A percentile compares a stretch with the other conserved stretches of the same genome.
Conservation (phyloP, 2,329 filamentous ascomycete species). For the Penicillium sp. region DNA sequence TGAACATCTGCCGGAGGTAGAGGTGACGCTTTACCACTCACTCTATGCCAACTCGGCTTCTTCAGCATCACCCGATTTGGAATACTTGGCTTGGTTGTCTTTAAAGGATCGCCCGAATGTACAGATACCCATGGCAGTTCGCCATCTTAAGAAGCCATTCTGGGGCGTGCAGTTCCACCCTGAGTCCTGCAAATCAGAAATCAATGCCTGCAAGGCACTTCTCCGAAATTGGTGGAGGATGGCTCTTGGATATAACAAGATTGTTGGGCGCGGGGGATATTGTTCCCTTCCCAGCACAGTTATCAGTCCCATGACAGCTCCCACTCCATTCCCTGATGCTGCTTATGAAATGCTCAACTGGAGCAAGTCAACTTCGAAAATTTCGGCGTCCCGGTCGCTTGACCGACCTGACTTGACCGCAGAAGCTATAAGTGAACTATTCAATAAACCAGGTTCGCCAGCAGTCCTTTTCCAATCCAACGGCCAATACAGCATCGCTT, state of each 20-base stretch:
- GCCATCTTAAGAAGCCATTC: constrained; percentile 68
- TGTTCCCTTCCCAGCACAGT: constrained; percentile 20
- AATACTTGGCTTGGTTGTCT: constrained; percentile 64
- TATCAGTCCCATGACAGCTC: constrained; percentile 19
- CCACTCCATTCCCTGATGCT: constrained; percentile 36
- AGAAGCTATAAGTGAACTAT: constrained; percentile 36
- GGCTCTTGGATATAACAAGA: constrained; percentile 61
- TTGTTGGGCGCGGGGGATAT: constrained; percentile 26
- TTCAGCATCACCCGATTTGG: constrained; percentile 29
- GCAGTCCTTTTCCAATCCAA: constrained; percentile 49
- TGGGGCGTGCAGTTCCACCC: constrained; percentile 91
- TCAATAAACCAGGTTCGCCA: constrained; percentile 34
- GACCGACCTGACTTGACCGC: constrained; percentile 25
- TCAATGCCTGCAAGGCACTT: constrained; percentile 58
- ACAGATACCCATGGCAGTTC: constrained; percentile 71
- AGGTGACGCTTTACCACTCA: constrained; percentile 76
- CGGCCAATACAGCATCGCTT: constrained; percentile 38
- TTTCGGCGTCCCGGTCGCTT: constrained; percentile 29
- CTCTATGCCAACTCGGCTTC: constrained; percentile 50
- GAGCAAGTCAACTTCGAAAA: constrained; percentile 32
- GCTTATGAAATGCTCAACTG: constrained; percentile 48
- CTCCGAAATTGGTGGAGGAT: constrained; percentile 74
- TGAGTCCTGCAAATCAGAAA: constrained; percentile 77
- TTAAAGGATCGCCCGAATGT: constrained; percentile 39
- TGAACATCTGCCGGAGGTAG: constrained; percentile 56